A percentile compares a stretch with the other conserved stretches of the same genome.
phyloP scores from a whole-genome alignment of 2,329 filamentous ascomycete species.

The Aspergillus calidoustus region DNA sequence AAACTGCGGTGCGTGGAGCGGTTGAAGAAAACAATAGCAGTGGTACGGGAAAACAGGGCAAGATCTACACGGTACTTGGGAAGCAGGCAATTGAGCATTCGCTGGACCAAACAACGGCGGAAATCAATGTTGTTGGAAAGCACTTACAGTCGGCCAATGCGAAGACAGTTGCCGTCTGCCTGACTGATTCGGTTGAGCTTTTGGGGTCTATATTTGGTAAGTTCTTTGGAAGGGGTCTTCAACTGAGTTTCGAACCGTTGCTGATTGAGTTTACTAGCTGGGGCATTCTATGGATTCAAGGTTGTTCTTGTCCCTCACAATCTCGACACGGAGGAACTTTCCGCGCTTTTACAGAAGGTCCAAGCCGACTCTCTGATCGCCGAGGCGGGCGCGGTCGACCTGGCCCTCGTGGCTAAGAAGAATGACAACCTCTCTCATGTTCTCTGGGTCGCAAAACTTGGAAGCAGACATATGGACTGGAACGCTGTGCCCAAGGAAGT shows the following conservation, averaged over 20 bases:
- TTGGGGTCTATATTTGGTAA: conserved; percentile 75
- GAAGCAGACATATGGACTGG: conserved; percentile 94
- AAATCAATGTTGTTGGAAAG: conserved; percentile 87
- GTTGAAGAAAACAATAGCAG: conserved; percentile 64
- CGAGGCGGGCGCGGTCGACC: conserved; percentile 82
- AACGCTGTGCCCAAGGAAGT: conserved; percentile 81
- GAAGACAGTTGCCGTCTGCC: conserved; percentile 82
- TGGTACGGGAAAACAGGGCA: conserved; percentile 64
- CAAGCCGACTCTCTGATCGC: conserved; percentile 82
- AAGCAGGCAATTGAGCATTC: conserved; percentile 74
- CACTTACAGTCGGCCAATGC: conserved; percentile 70
- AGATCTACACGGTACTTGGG: conserved; percentile 79
- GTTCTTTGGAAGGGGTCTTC: conserved; percentile 19
- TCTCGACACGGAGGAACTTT: conserved; percentile 69
- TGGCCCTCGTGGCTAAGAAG: conserved; percentile 70
- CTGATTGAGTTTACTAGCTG: conserved; percentile 57
- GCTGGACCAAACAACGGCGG: conserved; percentile 73
- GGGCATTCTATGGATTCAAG: conserved; percentile 85
- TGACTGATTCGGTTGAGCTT: conserved; percentile 92
- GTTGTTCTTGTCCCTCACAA: conserved; percentile 86
- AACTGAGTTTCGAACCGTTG: neutral
- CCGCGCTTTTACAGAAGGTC: conserved; percentile 72
- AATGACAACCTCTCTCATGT: conserved; percentile 76
- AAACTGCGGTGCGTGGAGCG: conserved; percentile 68
- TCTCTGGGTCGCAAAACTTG: conserved; percentile 91